Conservation (phyloP, 1,284 basidiomycete genomes). For the Apiotrichum brassicae region DNA sequence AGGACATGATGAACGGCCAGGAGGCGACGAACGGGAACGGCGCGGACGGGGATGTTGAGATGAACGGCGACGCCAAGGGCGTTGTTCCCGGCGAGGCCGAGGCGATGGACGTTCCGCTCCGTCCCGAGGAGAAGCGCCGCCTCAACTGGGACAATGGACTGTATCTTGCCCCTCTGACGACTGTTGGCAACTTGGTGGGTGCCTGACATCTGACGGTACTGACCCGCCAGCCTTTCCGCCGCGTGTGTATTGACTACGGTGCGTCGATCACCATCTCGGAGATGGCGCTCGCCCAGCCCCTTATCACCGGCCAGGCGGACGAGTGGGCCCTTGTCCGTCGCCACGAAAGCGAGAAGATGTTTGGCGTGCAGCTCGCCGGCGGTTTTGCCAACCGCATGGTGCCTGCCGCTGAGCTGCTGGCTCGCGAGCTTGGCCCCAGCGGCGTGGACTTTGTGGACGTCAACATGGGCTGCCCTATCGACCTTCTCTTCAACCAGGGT, state of each 20-base stretch:
- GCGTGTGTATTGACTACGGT: constrained; percentile 77
- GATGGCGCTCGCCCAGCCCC: constrained; percentile 75
- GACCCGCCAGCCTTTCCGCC: constrained; percentile 70
- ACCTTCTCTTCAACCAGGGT: constrained; percentile 86
- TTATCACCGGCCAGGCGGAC: constrained; percentile 73
- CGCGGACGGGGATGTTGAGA: constrained; percentile 13
- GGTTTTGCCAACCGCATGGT: constrained; percentile 51
- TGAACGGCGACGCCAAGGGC: constrained; percentile 36
- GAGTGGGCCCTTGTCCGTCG: constrained; percentile 86
- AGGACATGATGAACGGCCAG: constrained; percentile 21
- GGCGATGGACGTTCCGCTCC: constrained; percentile 50
- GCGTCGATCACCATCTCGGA: constrained; percentile 94
- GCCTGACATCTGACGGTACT: neutral
- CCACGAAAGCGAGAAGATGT: constrained; percentile 80
- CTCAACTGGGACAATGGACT: constrained; percentile 81
- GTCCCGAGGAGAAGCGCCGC: constrained; percentile 77
- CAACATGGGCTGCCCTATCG: constrained; percentile 91
- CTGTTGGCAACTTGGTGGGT: constrained; percentile 83
- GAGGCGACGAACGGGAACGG: constrained; percentile 24
- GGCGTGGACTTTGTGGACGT: constrained; percentile 86
- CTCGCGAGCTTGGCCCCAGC: constrained; percentile 55
- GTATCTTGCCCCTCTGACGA: constrained; percentile 91
- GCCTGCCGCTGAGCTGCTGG: constrained; percentile 76
- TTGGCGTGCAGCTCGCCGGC: constrained; percentile 72
- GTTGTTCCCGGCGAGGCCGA: constrained; percentile 33